phyloP scores from a whole-genome alignment of 495 filamentous ascomycete genomes.

The Aspergillus bertholletiae region DNA sequence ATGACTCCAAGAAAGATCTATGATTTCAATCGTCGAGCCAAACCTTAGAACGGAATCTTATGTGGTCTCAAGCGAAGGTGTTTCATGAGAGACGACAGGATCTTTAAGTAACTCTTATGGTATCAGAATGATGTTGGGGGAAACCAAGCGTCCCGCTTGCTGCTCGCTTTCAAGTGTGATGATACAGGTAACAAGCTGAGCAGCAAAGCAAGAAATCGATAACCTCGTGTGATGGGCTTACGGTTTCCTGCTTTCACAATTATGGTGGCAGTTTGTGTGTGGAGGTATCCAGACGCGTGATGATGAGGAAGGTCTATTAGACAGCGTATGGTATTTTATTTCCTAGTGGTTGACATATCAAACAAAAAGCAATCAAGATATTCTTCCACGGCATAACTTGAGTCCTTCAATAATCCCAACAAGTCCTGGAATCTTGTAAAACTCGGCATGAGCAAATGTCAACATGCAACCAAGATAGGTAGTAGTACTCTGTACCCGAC shows the following conservation, averaged over 20 bases:
- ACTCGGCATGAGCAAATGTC: too few species aligned
- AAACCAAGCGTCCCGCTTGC: neutral
- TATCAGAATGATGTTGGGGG: neutral
- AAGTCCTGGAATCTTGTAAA: too few species aligned
- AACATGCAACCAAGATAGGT: too few species aligned
- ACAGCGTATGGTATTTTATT: neutral
- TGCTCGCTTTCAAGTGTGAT: neutral
- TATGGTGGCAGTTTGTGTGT: neutral
- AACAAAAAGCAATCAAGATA: neutral
- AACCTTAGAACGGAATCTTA: neutral
- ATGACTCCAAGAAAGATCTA: constrained; percentile 64
- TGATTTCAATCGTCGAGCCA: too few species aligned
- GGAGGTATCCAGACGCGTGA: neutral
- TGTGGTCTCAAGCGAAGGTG: neutral
- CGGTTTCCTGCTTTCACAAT: neutral
- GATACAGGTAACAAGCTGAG: neutral
- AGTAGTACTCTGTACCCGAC: too few species aligned
- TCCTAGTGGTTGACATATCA: neutral
- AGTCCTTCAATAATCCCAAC: too few species aligned
- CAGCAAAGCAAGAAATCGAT: neutral
- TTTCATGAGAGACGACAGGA: neutral
- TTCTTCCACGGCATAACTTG: too few species aligned
- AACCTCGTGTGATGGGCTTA: neutral
- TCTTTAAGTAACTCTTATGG: neutral
- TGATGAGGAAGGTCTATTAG: neutral